A percentile compares a stretch with the other conserved stretches of the same genome.
phyloP scores from a whole-genome alignment of 2,329 filamentous ascomycete species.

The Talaromyces albobiverticillius region DNA sequence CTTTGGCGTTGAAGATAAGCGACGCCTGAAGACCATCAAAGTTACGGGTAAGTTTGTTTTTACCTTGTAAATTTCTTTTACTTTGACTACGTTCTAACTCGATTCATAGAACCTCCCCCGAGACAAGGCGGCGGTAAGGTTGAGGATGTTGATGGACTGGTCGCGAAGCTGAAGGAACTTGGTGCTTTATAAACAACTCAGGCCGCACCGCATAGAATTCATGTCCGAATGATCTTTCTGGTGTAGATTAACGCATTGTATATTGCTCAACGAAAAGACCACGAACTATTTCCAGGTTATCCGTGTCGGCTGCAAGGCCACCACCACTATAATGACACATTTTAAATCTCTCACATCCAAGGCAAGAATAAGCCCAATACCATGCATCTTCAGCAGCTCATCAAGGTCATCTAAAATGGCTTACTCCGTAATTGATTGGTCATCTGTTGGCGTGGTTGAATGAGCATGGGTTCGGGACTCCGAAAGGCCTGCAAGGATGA shows the following conservation, averaged over 20 bases:
- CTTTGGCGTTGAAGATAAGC: slow-evolving; percentile 70
- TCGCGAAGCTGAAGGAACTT: slow-evolving; percentile 91
- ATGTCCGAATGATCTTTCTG: background rate
- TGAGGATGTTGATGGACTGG: slow-evolving; percentile 92
- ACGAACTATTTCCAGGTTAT: background rate
- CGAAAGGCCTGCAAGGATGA: too few species aligned
- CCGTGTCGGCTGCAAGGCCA: background rate
- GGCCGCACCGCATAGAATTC: background rate
- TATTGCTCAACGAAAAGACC: background rate
- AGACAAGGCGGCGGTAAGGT: slow-evolving; percentile 95
- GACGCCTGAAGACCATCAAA: slow-evolving; percentile 83
- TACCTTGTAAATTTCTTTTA: background rate
- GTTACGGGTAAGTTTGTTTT: slow-evolving; percentile 64
- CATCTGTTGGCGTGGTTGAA: too few species aligned
- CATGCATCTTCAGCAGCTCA: too few species aligned
- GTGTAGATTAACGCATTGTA: slow-evolving; percentile 2
- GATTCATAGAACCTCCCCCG: slow-evolving; percentile 68
- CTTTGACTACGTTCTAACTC: slow-evolving; percentile 2
- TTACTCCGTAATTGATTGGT: too few species aligned
- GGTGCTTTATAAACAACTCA: slow-evolving; percentile 67
- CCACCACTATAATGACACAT: background rate
- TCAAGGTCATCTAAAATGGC: too few species aligned
- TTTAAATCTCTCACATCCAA: too few species aligned
- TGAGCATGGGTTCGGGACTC: too few species aligned
- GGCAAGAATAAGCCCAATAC: too few species aligned